These are phyloP conservation scores for Ceratorhiza oryzae-sativae DNA, from an alignment of 1,284 basidiomycete genomes.

Conservation along the genomic window DNA sequence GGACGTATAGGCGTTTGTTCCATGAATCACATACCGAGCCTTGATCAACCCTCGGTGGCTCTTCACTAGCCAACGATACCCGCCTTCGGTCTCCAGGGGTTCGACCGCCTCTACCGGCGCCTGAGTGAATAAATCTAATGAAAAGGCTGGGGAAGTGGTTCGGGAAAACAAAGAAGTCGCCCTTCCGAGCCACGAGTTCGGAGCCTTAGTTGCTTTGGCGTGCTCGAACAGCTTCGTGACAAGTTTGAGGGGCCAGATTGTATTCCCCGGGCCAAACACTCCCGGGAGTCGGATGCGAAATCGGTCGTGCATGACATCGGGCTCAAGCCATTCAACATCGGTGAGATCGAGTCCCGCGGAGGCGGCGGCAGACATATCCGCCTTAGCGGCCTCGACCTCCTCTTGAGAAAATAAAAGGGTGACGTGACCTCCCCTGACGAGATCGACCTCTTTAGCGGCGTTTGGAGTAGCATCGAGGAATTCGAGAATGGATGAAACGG, in stretches of 20 bases:
- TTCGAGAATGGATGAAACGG: conserved; percentile 57
- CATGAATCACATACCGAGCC: conserved; percentile 73
- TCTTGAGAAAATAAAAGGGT: conserved; percentile 60
- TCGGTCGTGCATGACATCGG: conserved; percentile 41
- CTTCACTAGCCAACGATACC: conserved; percentile 57
- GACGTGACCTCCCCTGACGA: conserved; percentile 66
- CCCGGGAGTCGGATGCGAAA: conserved; percentile 65
- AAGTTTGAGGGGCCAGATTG: conserved; percentile 79
- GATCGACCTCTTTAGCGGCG: conserved; percentile 62
- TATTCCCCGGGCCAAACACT: conserved; percentile 61
- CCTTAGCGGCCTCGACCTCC: conserved; percentile 53
- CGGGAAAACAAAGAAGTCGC: conserved; percentile 16
- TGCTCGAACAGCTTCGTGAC: conserved; percentile 64
- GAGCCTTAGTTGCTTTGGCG: conserved; percentile 40
- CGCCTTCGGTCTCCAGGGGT: conserved; percentile 40
- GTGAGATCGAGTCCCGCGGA: conserved; percentile 58
- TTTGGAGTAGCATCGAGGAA: conserved; percentile 57
- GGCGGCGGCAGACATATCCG: conserved; percentile 63
- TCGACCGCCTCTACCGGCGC: conserved; percentile 67
- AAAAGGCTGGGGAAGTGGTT: conserved; percentile 45
- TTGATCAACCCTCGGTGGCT: conserved; percentile 67
- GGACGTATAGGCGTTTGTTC: conserved; percentile 79
- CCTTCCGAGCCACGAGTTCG: conserved; percentile 19
- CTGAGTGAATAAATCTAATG: conserved; percentile 68
- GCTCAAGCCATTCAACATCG: conserved; percentile 56